Evolutionary conservation across 257 asterid species (phyloP).

Genomic region (Echium plantagineum): DNA sequence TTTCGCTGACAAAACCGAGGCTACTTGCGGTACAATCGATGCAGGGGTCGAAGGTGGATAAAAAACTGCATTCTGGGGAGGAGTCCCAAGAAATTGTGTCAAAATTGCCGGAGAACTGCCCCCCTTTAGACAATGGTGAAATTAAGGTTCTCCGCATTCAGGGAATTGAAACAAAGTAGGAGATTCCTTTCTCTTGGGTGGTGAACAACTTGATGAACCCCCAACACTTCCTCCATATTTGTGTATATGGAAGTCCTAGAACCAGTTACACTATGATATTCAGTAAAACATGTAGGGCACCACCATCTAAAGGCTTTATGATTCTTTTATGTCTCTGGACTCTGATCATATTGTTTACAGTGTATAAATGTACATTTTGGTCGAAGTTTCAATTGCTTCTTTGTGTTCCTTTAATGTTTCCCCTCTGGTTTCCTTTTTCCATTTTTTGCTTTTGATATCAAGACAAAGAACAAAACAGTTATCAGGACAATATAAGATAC

Average conservation of each 20-base stretch:
- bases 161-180: constrained; percentile 77
- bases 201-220: constrained; percentile 90
- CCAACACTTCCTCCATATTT: constrained; percentile 85
- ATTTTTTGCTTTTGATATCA: too few species aligned
- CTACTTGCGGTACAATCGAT: constrained; percentile 5
- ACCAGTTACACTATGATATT: constrained; percentile 22
- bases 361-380: background rate
- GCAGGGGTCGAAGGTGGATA: constrained; percentile 35
- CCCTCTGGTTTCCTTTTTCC: too few species aligned
- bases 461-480: too few species aligned
- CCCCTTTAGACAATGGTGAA: constrained; percentile 34
- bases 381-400: too few species aligned
- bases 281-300: background rate
- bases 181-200: constrained; percentile 89
- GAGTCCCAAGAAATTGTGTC: constrained; percentile 22
- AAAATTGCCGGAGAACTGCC: constrained; percentile 15
- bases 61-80: constrained; percentile 25
- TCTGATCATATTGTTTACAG: background rate
- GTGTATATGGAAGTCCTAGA: constrained; percentile 48
- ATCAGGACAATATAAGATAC: too few species aligned
- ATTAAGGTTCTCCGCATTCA: constrained; percentile 73
- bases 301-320: background rate
- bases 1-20: constrained; percentile 29
- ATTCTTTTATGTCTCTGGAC: constrained; percentile 9
- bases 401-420: too few species aligned